Evolutionary conservation across 2,329 filamentous ascomycete genomes (phyloP).

Genomic region (Teratosphaeria epicoccoides): DNA sequence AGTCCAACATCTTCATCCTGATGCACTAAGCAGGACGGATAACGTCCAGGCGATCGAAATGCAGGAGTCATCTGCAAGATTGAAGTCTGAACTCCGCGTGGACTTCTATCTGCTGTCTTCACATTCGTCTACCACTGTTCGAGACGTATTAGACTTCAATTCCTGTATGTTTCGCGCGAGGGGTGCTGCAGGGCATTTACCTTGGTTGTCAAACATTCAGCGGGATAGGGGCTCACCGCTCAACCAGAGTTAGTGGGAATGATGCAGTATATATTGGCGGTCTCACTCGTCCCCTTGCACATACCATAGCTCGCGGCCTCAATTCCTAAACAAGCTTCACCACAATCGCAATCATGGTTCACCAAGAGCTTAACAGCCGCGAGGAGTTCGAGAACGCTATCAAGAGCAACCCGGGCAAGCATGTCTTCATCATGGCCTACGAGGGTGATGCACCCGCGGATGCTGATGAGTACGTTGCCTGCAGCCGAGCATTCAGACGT

Average conservation of each 20-base stretch:
- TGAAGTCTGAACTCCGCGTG: background rate
- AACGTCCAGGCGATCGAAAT: background rate
- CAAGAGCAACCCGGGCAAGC: constrained; percentile 18
- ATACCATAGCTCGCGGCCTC: background rate
- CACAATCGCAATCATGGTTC: constrained; percentile 1
- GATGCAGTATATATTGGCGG: background rate
- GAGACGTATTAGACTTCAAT: background rate
- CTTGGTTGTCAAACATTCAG: background rate
- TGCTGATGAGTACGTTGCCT: constrained; percentile 20
- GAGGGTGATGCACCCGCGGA: constrained; percentile 14
- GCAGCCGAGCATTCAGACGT: background rate
- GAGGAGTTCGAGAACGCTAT: constrained; percentile 22
- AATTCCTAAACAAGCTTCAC: background rate
- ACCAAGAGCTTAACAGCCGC: constrained; percentile 22
- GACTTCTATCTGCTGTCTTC: background rate
- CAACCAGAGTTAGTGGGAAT: background rate
- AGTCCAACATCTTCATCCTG: background rate
- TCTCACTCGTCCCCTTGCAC: background rate
- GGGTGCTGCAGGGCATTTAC: background rate
- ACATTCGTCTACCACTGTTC: background rate
- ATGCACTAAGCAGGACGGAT: background rate
- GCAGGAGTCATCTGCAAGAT: background rate
- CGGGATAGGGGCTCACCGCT: background rate
- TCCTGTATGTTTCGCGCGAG: background rate
- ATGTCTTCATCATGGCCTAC: constrained; percentile 25